phyloP scores from a whole-genome alignment of 805 yeast genomes.

The Starmerella roubikii region DNA sequence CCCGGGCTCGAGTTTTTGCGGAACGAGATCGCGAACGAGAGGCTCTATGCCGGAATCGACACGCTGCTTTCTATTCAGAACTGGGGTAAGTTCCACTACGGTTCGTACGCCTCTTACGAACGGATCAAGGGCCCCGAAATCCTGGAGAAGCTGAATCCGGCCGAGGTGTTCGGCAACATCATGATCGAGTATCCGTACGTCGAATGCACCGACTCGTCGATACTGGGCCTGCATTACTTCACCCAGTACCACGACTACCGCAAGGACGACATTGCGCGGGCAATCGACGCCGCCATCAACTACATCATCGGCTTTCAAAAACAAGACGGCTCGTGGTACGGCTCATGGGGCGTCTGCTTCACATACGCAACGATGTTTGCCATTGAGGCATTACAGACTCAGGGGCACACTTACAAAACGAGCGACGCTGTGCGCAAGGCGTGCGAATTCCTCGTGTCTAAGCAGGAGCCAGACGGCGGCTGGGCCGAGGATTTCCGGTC shows the following conservation, averaged over 20 bases:
- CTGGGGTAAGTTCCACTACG: conserved; percentile 61
- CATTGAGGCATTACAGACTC: conserved; percentile 70
- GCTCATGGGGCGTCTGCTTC: conserved; percentile 95
- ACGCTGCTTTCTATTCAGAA: conserved; percentile 67
- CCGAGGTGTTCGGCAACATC: conserved; percentile 94
- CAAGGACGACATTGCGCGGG: conserved; percentile 45
- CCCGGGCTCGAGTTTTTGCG: conserved; percentile 37
- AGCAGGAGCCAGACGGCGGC: conserved; percentile 83
- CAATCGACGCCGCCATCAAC: conserved; percentile 59
- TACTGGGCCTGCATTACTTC: conserved; percentile 75
- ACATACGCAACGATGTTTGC: conserved; percentile 98
- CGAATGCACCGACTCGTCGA: conserved; percentile 93
- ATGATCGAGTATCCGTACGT: conserved; percentile 99
- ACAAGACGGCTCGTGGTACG: conserved; percentile 91
- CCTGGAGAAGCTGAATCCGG: conserved; percentile 76
- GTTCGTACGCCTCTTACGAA: conserved; percentile 90
- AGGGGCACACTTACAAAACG: conserved; percentile 48
- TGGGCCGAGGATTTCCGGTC: conserved; percentile 95
- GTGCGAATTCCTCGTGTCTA: conserved; percentile 66
- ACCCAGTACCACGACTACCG: conserved; percentile 52
- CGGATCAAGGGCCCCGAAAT: conserved; percentile 64
- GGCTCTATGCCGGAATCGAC: conserved; percentile 59
- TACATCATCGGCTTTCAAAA: conserved; percentile 60
- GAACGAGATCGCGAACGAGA: conserved; percentile 40
- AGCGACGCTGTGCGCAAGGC: conserved; percentile 54